Evolutionary conservation across 2,329 filamentous ascomycete species (phyloP).

Genomic region (Trichophaea hybrida): DNA sequence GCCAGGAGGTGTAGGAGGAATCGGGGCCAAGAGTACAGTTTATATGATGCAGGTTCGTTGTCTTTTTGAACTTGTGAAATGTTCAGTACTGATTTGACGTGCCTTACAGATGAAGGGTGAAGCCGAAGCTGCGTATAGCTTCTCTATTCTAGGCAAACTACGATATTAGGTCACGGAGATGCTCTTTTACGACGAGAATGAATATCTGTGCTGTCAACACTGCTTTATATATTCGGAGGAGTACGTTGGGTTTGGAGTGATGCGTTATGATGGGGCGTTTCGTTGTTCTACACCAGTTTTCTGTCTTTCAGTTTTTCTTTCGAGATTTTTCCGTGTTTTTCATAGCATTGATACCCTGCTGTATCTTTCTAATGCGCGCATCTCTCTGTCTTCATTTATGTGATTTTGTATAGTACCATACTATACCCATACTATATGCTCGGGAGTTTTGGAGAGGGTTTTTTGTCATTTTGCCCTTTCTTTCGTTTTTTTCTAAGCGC

Average conservation of each 20-base stretch:
- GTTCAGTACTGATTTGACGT: background rate
- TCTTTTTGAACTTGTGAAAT: background rate
- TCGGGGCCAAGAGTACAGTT: constrained; percentile 42
- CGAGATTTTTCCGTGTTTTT: background rate
- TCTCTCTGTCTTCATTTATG: background rate
- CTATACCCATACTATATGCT: background rate
- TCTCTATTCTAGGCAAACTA: constrained; percentile 40
- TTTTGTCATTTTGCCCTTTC: background rate
- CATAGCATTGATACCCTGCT: background rate
- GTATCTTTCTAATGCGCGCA: background rate
- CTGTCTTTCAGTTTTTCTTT: background rate
- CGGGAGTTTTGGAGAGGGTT: background rate
- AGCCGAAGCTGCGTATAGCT: constrained; percentile 41
- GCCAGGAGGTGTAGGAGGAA: constrained; percentile 43
- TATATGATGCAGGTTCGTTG: constrained; percentile 48
- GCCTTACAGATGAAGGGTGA: constrained; percentile 36
- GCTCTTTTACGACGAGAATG: too few relatives aligned
- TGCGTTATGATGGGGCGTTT: background rate
- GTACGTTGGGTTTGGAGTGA: background rate
- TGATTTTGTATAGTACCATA: background rate
- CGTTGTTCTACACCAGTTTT: background rate
- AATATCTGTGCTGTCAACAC: background rate
- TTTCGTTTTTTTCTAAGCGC: too few relatives aligned
- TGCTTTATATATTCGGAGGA: background rate
- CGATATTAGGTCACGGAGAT: constrained; percentile 33